A percentile compares a stretch with the other conserved stretches of the same genome.
These are phyloP conservation scores for Millerozyma acaciae DNA, from an alignment of 805 yeast species.

Conservation along the genomic window DNA sequence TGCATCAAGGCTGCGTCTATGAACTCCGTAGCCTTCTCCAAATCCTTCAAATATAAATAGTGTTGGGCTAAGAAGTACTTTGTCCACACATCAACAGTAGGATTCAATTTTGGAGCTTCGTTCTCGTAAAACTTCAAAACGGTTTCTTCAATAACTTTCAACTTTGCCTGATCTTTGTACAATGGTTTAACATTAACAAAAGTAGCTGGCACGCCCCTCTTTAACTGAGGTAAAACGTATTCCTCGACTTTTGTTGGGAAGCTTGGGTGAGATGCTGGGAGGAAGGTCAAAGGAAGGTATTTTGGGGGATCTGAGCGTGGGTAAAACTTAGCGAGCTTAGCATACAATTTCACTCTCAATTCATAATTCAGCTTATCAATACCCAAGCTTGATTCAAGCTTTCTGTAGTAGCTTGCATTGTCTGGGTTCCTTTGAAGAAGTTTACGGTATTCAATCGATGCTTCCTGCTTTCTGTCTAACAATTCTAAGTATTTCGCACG, in stretches of 20 bases:
- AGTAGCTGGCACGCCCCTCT: conserved; percentile 84
- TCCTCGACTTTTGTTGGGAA: conserved; percentile 44
- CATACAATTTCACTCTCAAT: conserved; percentile 58
- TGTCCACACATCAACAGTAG: conserved; percentile 62
- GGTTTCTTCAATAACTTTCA: conserved; percentile 47
- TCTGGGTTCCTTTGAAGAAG: conserved; percentile 86
- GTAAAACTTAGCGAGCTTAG: conserved; percentile 61
- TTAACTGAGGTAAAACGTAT: conserved; percentile 61
- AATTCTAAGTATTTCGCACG: conserved; percentile 61
- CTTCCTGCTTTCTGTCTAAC: conserved; percentile 56
- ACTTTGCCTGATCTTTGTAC: conserved; percentile 44
- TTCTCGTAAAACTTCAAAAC: conserved; percentile 45
- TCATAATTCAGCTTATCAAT: conserved; percentile 41
- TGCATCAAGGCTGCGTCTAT: conserved; percentile 64
- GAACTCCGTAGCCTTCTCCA: conserved; percentile 49
- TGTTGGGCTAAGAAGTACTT: conserved; percentile 77
- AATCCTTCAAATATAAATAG: conserved; percentile 52
- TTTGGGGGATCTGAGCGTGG: conserved; percentile 82
- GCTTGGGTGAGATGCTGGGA: conserved; percentile 48
- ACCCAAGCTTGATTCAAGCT: conserved; percentile 63
- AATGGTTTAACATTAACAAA: conserved; percentile 83
- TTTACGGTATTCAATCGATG: conserved; percentile 62
- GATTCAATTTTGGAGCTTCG: conserved; percentile 31
- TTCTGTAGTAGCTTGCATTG: conserved; percentile 57
- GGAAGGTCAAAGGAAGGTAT: conserved; percentile 72